phyloP scores from a whole-genome alignment of 805 yeast species.

The Lipomyces starkeyi region DNA sequence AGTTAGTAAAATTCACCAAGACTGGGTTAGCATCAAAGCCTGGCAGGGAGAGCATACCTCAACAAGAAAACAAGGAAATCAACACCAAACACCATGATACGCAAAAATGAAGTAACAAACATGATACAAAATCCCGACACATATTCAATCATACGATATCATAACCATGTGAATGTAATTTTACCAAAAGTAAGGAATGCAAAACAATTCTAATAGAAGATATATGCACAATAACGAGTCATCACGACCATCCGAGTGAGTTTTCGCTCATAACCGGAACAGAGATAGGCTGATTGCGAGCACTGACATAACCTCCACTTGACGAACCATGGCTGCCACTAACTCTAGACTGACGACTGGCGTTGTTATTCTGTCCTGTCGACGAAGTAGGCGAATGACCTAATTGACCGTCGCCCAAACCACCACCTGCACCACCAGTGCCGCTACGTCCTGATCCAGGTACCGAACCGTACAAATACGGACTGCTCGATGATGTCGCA shows the following conservation, averaged over 20 bases:
- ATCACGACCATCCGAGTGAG: constrained; percentile 48
- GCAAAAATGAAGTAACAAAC: not conserved
- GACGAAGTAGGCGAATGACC: constrained; percentile 13
- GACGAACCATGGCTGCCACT: constrained; percentile 30
- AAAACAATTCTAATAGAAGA: not conserved
- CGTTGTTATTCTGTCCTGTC: constrained; percentile 8
- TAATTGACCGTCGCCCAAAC: not conserved
- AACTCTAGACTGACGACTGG: constrained; percentile 7
- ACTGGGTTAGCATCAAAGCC: not conserved
- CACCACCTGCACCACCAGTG: constrained; percentile 20
- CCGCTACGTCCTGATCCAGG: constrained; percentile 26
- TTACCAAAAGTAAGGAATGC: not conserved
- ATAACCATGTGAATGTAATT: not conserved
- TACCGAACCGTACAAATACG: not conserved
- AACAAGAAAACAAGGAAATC: not conserved
- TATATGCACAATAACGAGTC: not conserved
- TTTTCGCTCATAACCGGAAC: constrained; percentile 51
- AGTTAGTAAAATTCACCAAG: not conserved
- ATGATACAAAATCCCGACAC: not conserved
- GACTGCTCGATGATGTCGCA: constrained; percentile 14
- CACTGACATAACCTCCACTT: constrained; percentile 33
- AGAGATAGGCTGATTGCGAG: constrained; percentile 45
- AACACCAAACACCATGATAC: constrained; percentile 37
- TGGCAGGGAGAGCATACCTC: not conserved
- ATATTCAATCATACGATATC: not conserved